Conservation (phyloP, 169 alveolate species). For the Cryptosporidium baileyi region DNA sequence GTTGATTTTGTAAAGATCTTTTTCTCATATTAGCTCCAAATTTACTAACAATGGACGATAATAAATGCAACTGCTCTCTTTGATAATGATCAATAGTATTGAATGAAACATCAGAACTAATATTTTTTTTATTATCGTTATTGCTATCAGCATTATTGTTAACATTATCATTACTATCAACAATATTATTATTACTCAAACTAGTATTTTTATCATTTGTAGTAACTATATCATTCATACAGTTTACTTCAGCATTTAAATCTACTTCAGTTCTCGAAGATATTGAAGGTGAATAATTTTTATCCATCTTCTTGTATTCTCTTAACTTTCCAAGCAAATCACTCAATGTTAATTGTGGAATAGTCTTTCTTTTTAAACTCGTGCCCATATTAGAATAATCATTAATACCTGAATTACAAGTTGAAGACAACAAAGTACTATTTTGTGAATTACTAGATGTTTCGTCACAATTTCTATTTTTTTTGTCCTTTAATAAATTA, state of each 20-base stretch:
- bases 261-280: not conserved
- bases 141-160: not conserved
- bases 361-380: not conserved
- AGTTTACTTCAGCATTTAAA: not conserved
- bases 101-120: not conserved
- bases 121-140: no score
- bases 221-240: not conserved
- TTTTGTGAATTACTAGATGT: not conserved
- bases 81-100: not conserved
- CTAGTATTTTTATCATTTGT: not conserved
- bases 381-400: not conserved
- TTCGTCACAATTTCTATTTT: not conserved
- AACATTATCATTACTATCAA: not conserved
- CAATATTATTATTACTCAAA: not conserved
- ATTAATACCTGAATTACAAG: no score
- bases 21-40: conserved; percentile 66
- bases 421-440: no score
- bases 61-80: conserved; percentile 21
- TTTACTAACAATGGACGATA: conserved; percentile 60
- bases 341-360: conserved; percentile 5
- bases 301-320: not conserved
- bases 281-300: not conserved
- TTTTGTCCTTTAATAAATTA: not conserved
- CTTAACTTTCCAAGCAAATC: not conserved
- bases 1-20: conserved; percentile 60